Conservation (phyloP, 1,284 basidiomycete species). For the Ceratobasidium sp. region DNA sequence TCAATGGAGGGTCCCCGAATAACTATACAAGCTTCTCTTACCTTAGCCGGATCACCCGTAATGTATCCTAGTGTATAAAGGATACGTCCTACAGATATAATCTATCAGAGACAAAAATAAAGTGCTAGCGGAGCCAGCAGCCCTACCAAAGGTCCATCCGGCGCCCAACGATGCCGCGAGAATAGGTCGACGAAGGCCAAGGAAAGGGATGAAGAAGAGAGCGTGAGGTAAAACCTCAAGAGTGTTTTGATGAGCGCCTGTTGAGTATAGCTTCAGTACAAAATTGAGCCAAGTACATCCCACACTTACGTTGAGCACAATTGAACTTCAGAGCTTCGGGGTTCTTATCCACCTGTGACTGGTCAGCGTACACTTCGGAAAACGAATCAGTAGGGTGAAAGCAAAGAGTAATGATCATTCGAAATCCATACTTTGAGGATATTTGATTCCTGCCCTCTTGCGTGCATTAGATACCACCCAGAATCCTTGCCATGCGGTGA, state of each 20-base stretch:
- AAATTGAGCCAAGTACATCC: no score
- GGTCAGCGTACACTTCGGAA: slow-evolving; percentile 48
- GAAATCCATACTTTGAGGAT: slow-evolving; percentile 44
- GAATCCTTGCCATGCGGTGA: slow-evolving; percentile 14
- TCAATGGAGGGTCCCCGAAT: not conserved
- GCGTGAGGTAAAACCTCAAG: slow-evolving; percentile 29
- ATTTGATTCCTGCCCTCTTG: slow-evolving; percentile 45
- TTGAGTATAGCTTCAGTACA: not conserved
- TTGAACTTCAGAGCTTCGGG: slow-evolving; percentile 47
- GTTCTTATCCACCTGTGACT: slow-evolving; percentile 43
- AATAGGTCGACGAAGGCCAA: slow-evolving; percentile 27
- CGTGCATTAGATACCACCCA: slow-evolving; percentile 22
- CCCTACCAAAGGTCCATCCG: slow-evolving; percentile 14
- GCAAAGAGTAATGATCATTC: not conserved
- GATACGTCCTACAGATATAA: slow-evolving; percentile 10
- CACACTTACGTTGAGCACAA: slow-evolving; percentile 46
- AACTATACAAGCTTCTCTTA: not conserved
- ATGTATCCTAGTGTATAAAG: slow-evolving; percentile 38
- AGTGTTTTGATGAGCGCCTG: slow-evolving; percentile 39
- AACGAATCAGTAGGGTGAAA: not conserved
- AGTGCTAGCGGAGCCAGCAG: not conserved
- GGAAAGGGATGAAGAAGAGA: slow-evolving; percentile 28
- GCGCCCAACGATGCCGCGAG: slow-evolving; percentile 39
- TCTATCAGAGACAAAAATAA: not conserved
- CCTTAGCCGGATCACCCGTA: slow-evolving; percentile 37